phyloP scores from a whole-genome alignment of 176 grass and related monocot species.

The Paspalum notatum region DNA sequence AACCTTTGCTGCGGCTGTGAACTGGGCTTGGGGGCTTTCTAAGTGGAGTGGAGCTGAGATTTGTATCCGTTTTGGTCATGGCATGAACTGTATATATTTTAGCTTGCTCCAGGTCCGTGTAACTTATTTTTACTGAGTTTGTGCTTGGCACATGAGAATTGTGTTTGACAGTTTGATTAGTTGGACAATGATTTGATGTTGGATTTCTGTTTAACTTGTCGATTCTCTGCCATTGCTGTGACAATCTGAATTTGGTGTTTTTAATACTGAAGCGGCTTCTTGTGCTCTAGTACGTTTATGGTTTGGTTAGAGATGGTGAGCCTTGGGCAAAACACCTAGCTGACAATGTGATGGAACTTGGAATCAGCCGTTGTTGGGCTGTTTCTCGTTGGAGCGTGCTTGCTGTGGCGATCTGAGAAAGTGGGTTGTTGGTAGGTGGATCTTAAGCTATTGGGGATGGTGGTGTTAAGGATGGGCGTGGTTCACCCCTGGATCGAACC shows the following conservation, averaged over 20 bases:
- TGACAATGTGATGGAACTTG: neutral
- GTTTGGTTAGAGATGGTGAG: neutral
- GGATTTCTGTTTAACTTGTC: neutral
- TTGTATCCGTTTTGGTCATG: constrained; percentile 1
- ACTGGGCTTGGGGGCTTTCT: neutral
- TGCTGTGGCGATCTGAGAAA: no score
- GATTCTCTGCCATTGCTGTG: neutral
- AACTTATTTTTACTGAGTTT: constrained; percentile 3
- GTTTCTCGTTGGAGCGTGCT: neutral
- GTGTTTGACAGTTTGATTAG: neutral
- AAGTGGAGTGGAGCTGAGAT: neutral
- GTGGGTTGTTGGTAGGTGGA: no score
- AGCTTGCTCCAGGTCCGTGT: constrained; percentile 36
- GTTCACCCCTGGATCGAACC: no score
- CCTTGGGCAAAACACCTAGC: neutral
- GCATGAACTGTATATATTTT: constrained; percentile 49
- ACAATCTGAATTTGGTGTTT: neutral
- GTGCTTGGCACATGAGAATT: constrained; percentile 1
- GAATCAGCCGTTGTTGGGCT: neutral
- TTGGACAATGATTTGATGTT: neutral
- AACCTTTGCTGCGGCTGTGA: neutral
- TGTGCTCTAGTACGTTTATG: neutral
- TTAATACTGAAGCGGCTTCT: neutral
- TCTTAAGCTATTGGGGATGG: no score
- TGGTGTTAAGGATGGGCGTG: no score